Conservation (phyloP, 257 asterid species). For the Fraxinus quadrangulata region DNA sequence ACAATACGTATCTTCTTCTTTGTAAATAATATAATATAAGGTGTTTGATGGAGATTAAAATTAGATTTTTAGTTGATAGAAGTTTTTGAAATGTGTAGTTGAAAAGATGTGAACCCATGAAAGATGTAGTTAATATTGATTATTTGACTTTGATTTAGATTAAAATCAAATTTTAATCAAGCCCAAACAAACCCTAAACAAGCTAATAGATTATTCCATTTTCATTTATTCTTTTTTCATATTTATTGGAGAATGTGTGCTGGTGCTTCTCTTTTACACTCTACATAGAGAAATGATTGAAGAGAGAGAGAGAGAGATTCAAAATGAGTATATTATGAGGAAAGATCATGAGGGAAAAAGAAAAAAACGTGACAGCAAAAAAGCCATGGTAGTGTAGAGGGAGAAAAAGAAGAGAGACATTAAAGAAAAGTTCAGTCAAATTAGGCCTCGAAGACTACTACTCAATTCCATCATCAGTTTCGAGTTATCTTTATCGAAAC, state of each 20-base stretch:
- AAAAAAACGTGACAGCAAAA: constrained; percentile 79
- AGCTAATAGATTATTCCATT: neutral
- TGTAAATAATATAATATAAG: no score
- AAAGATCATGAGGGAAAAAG: constrained; percentile 26
- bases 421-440: constrained; percentile 87
- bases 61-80: no score
- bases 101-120: no score
- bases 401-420: constrained; percentile 54
- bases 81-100: no score
- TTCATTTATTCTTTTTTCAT: neutral
- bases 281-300: constrained; percentile 12
- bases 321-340: constrained; percentile 20
- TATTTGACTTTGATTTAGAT: no score
- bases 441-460: constrained; percentile 88
- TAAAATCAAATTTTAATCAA: no score
- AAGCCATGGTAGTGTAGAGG: constrained; percentile 55
- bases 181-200: no score
- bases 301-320: constrained; percentile 28
- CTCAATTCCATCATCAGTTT: constrained; percentile 62
- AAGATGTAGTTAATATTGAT: no score
- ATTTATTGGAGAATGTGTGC: constrained; percentile 40
- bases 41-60: no score
- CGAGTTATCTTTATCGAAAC: constrained; percentile 87
- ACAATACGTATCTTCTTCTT: no score
- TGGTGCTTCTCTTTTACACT: constrained; percentile 42